Base-by-base conservation (phyloP, 345 rosid genomes). In the Aquilaria sinensis region DNA sequence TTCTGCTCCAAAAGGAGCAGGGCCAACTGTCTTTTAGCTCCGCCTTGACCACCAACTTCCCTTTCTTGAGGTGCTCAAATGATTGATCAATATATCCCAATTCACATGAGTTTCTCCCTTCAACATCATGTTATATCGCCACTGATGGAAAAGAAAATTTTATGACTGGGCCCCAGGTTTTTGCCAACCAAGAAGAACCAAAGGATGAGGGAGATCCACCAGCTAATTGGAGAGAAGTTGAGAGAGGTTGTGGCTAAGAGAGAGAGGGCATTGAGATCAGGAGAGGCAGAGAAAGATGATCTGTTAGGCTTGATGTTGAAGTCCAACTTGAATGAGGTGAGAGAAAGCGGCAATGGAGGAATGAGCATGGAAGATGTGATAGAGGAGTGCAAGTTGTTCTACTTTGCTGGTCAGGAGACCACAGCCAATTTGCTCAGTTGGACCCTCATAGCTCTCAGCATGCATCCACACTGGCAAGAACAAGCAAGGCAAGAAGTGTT, bases 391-490 rank as follows among this genome's bases (percentile, higher is more conserved):
- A 68, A 61, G 16, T 55, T 55, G 31, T 56, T 75, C 56, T 74
- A 70, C 65, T 66, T 70, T 49, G 79, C 77, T 1, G 85, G 85
- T 5, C 72, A 74, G 12, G 81, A 74, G 48, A 74, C 79, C 52
- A 78, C 74, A 2, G 62, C 86, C 37, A 74, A 59, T 51, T 62
- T 14, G 60, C 72, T 75, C 9, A 63, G 67, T 0, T 75, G 75
- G 78, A 67, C 74, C 2, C 53, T 70, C 64, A 70, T 74, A 14
- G 10, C 54, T 15, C 66, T 69, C 29, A 61, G 65, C 11, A 54
- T 61, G 62, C 41, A 69, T 12, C 74, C 71, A 52, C 14, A 74
- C 31, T 69, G 78, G 78, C 74, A 69, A 70, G 55, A 62, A 48
- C 65, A 70, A 33, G 78, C 78, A 10, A 65, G 78, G 58, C 30